Conservation (phyloP, 2,329 filamentous ascomycete genomes). For the Phyllosticta citriasiana region DNA sequence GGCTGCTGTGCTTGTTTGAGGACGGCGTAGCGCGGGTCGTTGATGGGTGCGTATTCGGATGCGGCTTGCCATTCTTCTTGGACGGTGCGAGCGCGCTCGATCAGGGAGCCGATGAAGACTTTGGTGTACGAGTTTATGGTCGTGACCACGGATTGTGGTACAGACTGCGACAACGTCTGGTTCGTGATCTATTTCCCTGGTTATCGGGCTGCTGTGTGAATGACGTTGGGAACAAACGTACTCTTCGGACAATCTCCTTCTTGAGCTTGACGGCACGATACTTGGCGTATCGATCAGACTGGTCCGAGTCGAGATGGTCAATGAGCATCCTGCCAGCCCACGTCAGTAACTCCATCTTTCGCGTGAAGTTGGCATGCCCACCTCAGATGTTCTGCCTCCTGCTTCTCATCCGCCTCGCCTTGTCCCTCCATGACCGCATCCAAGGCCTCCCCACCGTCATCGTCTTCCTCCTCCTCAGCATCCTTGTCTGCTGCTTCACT, state of each 20-base stretch:
- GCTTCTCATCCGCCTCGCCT: constrained; percentile 50
- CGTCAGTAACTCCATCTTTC: constrained; percentile 1
- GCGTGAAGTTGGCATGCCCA: constrained; percentile 7
- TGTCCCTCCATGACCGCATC: constrained; percentile 41
- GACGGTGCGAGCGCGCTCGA: constrained; percentile 60
- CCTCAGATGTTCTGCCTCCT: constrained; percentile 57
- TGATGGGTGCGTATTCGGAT: constrained; percentile 43
- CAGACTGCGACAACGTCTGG: constrained; percentile 69
- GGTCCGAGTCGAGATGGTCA: constrained; percentile 53
- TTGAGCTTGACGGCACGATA: constrained; percentile 61
- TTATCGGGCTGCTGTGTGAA: background rate
- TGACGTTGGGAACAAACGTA: constrained; percentile 26
- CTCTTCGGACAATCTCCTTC: constrained; percentile 58
- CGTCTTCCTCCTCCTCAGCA: constrained; percentile 49
- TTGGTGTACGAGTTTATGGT: constrained; percentile 70
- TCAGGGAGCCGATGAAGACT: constrained; percentile 65
- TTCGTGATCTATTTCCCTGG: constrained; percentile 53
- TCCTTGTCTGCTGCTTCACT: constrained; percentile 36
- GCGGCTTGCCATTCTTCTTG: constrained; percentile 61
- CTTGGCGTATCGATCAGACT: constrained; percentile 59
- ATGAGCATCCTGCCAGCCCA: constrained; percentile 42
- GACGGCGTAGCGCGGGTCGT: constrained; percentile 33
- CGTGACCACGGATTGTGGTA: constrained; percentile 61
- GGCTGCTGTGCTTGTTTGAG: background rate
- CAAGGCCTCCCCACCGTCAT: constrained; percentile 39